These are phyloP conservation scores for Pleurotus platypus DNA, from an alignment of 768 basidiomycete species.

Conservation along the genomic window DNA sequence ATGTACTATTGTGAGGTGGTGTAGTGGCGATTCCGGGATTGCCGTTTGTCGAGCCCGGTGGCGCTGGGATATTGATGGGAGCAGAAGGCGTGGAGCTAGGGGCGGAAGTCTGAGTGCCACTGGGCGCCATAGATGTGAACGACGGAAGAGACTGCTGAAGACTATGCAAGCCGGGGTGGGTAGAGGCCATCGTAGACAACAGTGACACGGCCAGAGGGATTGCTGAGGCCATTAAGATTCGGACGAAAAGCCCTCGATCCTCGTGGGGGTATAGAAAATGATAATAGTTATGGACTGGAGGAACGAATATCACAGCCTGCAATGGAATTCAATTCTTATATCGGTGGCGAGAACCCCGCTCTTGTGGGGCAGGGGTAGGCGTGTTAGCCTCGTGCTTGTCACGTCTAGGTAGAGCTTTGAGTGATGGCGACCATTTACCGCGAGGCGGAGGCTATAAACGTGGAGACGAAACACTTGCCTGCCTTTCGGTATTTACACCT, in stretches of 20 bases:
- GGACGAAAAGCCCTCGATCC: background rate
- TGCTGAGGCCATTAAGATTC: constrained; percentile 33
- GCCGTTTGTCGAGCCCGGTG: constrained; percentile 1
- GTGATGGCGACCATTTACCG: background rate
- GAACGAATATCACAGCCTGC: background rate
- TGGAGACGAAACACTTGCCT: constrained; percentile 3
- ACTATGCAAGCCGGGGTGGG: constrained; percentile 32
- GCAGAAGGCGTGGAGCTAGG: constrained; percentile 13
- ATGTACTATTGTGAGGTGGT: constrained; percentile 25
- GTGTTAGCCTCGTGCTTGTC: constrained; percentile 3
- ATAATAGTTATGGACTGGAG: background rate
- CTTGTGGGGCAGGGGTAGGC: background rate
- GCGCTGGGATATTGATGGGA: constrained; percentile 11
- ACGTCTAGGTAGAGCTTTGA: background rate
- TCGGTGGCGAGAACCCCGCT: background rate
- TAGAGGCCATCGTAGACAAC: constrained; percentile 32
- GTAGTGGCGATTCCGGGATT: constrained; percentile 16
- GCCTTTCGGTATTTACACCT: constrained; percentile 1
- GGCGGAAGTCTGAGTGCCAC: constrained; percentile 10
- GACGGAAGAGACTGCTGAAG: constrained; percentile 14
- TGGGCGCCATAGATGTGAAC: background rate
- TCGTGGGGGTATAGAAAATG: background rate
- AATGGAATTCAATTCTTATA: constrained; percentile 6
- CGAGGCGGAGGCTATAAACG: constrained; percentile 4
- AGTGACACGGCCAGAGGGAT: constrained; percentile 44